phyloP scores from a whole-genome alignment of 2,329 filamentous ascomycete genomes.

The Fusarium sp. region DNA sequence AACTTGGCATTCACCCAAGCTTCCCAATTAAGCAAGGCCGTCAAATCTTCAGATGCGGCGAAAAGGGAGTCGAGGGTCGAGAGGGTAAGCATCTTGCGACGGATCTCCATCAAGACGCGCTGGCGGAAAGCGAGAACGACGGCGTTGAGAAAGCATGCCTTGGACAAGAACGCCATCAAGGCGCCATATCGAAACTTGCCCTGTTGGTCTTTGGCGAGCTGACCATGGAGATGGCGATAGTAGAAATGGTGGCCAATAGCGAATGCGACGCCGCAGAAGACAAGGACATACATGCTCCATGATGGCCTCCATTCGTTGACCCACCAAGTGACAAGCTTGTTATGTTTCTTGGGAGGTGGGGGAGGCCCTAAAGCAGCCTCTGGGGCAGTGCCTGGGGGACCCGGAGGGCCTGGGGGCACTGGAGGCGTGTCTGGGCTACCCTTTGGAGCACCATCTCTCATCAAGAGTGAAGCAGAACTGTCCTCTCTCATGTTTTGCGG shows the following conservation, averaged over 20 bases:
- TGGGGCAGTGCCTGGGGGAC: no score
- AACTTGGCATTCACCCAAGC: conserved; percentile 45
- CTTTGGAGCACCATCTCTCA: not conserved
- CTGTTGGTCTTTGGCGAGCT: conserved; percentile 42
- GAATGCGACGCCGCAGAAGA: conserved; percentile 44
- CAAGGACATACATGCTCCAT: conserved; percentile 48
- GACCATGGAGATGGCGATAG: conserved; percentile 38
- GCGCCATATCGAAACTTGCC: conserved; percentile 46
- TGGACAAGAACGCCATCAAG: conserved; percentile 45
- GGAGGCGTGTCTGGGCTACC: conserved; percentile 4
- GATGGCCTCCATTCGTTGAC: conserved; percentile 41
- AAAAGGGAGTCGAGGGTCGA: conserved; percentile 49
- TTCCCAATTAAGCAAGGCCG: conserved; percentile 47
- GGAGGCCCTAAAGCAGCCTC: not conserved
- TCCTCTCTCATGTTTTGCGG: conserved; percentile 37
- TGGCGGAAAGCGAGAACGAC: conserved; percentile 48
- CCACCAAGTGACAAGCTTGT: conserved; percentile 33
- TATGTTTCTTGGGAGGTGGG: not conserved
- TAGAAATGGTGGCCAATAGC: conserved; percentile 48
- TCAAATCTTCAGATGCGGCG: conserved; percentile 46
- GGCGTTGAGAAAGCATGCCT: conserved; percentile 47
- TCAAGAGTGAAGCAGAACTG: conserved; percentile 40
- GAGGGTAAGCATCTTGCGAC: conserved; percentile 47
- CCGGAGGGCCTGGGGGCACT: conserved; percentile 1
- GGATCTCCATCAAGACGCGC: conserved; percentile 49